Conservation (phyloP, 371 early-diverging fungal species). For the Mortierella sp. region DNA sequence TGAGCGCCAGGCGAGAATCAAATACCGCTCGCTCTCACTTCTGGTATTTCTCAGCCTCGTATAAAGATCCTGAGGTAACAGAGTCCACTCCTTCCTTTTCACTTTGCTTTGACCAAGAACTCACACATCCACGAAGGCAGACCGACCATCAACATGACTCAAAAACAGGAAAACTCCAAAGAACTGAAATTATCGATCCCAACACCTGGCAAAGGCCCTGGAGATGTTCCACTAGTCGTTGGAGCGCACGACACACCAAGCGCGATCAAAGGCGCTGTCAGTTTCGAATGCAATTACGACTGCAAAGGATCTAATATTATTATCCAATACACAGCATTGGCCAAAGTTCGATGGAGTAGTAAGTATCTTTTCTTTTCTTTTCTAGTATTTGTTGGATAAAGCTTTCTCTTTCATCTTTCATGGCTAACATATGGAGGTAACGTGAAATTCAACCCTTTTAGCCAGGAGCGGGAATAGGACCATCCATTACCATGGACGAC, state of each 20-base stretch:
- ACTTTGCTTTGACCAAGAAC: too few species aligned
- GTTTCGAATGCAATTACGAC: slow-evolving; percentile 25
- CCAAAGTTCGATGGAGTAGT: slow-evolving; percentile 25
- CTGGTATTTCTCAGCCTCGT: too few species aligned
- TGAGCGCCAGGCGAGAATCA: too few species aligned
- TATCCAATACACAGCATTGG: slow-evolving; percentile 19
- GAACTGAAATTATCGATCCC: slow-evolving; percentile 1
- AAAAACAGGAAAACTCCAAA: background rate
- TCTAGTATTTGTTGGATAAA: background rate
- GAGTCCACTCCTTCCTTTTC: too few species aligned
- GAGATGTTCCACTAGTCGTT: slow-evolving; percentile 15
- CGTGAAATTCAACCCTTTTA: background rate
- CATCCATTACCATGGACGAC: slow-evolving; percentile 1
- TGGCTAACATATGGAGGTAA: background rate
- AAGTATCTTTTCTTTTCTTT: background rate
- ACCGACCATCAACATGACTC: background rate
- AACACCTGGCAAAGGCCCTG: slow-evolving; percentile 13
- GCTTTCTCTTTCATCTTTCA: background rate
- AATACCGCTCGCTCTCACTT: too few species aligned
- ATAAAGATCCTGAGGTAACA: too few species aligned
- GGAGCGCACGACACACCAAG: slow-evolving; percentile 13
- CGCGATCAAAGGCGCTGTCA: slow-evolving; percentile 14
- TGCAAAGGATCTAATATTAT: slow-evolving; percentile 31
- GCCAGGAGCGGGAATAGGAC: background rate
- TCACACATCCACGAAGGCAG: background rate